Conservation (phyloP, 768 basidiomycete species). For the Tephrocybe sp. region DNA sequence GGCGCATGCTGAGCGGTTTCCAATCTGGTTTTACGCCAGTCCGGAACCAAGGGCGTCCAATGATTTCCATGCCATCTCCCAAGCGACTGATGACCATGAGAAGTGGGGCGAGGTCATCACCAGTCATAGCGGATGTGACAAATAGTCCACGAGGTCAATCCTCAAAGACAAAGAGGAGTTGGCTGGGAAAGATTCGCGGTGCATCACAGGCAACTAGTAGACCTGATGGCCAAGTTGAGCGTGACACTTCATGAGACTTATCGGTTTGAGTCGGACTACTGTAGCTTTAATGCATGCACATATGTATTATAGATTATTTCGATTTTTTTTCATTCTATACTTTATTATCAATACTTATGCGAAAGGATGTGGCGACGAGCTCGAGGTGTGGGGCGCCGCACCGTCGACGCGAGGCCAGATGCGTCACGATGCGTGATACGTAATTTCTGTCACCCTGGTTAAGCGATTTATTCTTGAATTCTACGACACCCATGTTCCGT, state of each 20-base stretch:
- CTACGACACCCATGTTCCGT: conserved; percentile 39
- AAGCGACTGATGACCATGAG: conserved; percentile 34
- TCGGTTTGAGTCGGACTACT: conserved; percentile 19
- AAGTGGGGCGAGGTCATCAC: conserved; percentile 29
- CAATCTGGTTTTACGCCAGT: conserved; percentile 76
- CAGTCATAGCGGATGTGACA: conserved; percentile 58
- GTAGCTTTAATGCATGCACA: conserved; percentile 18
- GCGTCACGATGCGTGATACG: too few species aligned
- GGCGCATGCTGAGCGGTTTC: conserved; percentile 55
- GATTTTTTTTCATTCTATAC: neutral
- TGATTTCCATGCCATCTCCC: conserved; percentile 47
- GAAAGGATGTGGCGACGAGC: too few species aligned
- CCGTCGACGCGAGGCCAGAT: too few species aligned
- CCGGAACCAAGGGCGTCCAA: conserved; percentile 49
- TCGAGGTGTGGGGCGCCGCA: too few species aligned
- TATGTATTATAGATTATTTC: conserved; percentile 31
- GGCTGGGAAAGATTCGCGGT: conserved; percentile 72
- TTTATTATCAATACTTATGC: neutral
- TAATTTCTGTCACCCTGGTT: neutral
- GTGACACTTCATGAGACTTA: conserved; percentile 14
- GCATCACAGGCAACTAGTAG: conserved; percentile 27
- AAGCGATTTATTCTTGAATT: conserved; percentile 21
- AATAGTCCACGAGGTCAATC: conserved; percentile 57
- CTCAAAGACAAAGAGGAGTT: conserved; percentile 59
- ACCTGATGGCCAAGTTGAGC: conserved; percentile 17